Evolutionary conservation across 441 rosid species (phyloP), one percentile per base, ranked within the genome.

Genomic region (Adansonia gregorii): DNA sequence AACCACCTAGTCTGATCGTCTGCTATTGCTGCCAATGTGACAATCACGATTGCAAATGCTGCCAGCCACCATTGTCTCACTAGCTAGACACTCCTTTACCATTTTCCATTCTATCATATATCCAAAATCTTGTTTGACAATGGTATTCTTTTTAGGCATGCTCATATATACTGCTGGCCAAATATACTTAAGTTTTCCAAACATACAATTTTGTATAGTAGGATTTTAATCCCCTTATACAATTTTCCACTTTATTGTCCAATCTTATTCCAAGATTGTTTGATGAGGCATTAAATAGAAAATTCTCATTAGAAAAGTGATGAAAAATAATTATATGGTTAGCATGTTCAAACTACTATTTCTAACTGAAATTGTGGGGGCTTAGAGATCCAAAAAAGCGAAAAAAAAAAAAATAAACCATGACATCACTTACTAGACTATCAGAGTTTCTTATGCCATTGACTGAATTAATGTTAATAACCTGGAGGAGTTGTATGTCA

Each of bases 231-330:
- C 45, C 22, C 22, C 12, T 15, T 39, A n/a, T 39, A 15, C 17
- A 35, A 63, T 2, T 7, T 19, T 64, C 19, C 14, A 19, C 10
- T 64, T 31, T 64, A 1, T 64, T 65, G 5, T 10, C 2, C 66
- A 12, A 4, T 24, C 43, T 24, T 15, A 20, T 4, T 67, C 39
- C 17, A 45, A 67, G 22, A 51, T 14, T 70, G 24, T 17, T 45
- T 3, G n/a, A 24, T 11, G 17, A 12, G 73, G 73, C 10, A 1
- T 10, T 69, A 17, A n/a, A 46, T 46, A 22, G 58, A 48, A 27
- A 49, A 41, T 5, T 69, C 58, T 69, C 58, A 69, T 22, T 69
- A 6, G 58, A 48, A 69, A 69, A 69, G 17, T 69, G 58, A 22
- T 69, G 73, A 69, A 48, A 69, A 69, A 46, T 64, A 11, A 6